Conservation (phyloP, 2,329 filamentous ascomycete species). For the Diaporthe aspalathi region DNA sequence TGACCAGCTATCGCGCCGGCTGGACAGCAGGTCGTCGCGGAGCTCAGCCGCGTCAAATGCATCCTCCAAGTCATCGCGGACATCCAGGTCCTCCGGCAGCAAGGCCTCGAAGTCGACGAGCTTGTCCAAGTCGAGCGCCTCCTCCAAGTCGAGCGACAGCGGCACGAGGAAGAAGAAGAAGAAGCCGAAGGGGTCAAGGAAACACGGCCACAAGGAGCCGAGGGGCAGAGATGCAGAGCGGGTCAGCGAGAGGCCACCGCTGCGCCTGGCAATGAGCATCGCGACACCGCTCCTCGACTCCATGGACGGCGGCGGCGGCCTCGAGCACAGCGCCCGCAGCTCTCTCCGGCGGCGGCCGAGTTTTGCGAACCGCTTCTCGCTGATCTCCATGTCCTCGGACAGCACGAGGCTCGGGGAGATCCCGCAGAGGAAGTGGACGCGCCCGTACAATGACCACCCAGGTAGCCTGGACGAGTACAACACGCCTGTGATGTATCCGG, state of each 20-base stretch:
- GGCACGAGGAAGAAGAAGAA: constrained; percentile 3
- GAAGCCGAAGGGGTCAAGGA: neutral
- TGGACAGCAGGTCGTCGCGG: constrained; percentile 43
- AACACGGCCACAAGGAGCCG: constrained; percentile 2
- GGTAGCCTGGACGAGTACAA: constrained; percentile 45
- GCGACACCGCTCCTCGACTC: constrained; percentile 34
- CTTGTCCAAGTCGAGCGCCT: constrained; percentile 12
- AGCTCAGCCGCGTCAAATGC: constrained; percentile 38
- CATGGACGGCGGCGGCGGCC: constrained; percentile 26
- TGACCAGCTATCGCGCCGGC: constrained; percentile 56
- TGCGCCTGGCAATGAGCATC: constrained; percentile 1
- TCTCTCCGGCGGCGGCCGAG: constrained; percentile 27
- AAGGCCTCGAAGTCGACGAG: constrained; percentile 13
- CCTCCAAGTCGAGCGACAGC: constrained; percentile 6
- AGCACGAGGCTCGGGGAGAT: constrained; percentile 53
- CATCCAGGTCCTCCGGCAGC: constrained; percentile 14
- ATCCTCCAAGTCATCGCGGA: constrained; percentile 8
- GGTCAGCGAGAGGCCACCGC: neutral
- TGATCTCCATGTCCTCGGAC: constrained; percentile 47
- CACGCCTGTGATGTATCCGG: constrained; percentile 47
- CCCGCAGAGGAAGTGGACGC: constrained; percentile 46
- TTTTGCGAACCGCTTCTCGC: constrained; percentile 45
- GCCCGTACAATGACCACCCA: constrained; percentile 12
- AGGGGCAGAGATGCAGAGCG: neutral
- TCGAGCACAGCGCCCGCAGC: constrained; percentile 30